Percentiles rank a stretch among this genome's conserved stretches.
Evolutionary conservation across 2,329 filamentous ascomycete species (phyloP).

Genomic region (Cyclaneusma minus): DNA sequence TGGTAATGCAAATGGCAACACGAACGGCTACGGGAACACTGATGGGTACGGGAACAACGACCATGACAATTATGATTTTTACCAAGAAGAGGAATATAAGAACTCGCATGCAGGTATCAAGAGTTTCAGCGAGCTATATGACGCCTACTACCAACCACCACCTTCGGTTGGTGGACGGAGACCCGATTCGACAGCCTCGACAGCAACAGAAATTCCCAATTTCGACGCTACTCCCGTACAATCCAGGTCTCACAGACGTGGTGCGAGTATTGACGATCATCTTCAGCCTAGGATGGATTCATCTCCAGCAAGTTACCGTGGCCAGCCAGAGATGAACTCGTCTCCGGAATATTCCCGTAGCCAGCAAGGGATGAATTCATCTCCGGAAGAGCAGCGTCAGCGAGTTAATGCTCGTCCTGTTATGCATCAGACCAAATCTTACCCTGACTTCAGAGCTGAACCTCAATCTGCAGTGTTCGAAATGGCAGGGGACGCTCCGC

Average conservation of each 20-base stretch:
- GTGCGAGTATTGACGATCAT: constrained; percentile 17
- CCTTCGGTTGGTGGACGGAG: constrained; percentile 5
- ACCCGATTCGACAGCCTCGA: too few species aligned
- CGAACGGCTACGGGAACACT: constrained; percentile 13
- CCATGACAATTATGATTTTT: constrained; percentile 13
- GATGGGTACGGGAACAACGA: constrained; percentile 17
- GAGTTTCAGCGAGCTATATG: constrained; percentile 35
- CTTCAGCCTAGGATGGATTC: constrained; percentile 7
- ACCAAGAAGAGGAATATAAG: constrained; percentile 16
- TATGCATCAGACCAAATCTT: constrained; percentile 47
- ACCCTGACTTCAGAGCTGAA: constrained; percentile 44
- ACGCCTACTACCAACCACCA: constrained; percentile 33
- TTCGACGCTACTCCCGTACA: constrained; percentile 12
- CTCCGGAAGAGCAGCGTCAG: constrained; percentile 25
- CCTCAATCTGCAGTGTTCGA: constrained; percentile 58
- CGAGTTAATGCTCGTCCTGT: constrained; percentile 17
- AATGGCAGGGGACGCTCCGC: constrained; percentile 48
- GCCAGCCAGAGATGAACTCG: too few species aligned
- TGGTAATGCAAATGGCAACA: constrained; percentile 3
- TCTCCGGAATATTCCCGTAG: constrained; percentile 32
- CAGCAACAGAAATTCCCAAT: constrained; percentile 15
- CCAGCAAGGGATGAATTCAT: constrained; percentile 27
- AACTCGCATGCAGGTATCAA: constrained; percentile 22
- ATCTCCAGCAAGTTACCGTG: not conserved
- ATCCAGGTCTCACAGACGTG: too few species aligned